Evolutionary conservation across 169 alveolate species (phyloP).

Genomic region (Plasmodium fragile): DNA sequence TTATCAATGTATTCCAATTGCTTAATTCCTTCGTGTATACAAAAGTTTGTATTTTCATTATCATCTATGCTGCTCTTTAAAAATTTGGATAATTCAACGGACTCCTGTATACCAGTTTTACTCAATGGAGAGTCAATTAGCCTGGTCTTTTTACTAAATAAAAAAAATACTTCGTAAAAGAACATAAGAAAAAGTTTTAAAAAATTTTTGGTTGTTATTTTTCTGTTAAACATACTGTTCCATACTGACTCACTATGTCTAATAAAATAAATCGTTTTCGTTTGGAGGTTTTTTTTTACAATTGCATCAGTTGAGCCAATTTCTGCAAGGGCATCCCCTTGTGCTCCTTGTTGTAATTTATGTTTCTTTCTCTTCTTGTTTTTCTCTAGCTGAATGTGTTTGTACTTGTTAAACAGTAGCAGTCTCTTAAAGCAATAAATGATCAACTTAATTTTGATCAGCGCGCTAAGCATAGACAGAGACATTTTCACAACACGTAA

Average conservation of each 20-base stretch:
- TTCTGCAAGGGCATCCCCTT: background rate
- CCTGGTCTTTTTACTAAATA: constrained; percentile 4
- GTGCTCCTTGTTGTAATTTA: background rate
- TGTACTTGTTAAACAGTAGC: constrained; percentile 4
- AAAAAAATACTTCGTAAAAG: constrained; percentile 7
- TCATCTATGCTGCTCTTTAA: background rate
- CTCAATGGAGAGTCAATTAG: constrained; percentile 32
- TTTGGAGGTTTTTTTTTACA: constrained; percentile 10
- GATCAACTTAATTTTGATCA: background rate
- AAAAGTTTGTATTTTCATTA: background rate
- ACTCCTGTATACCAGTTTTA: constrained; percentile 17
- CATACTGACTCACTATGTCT: constrained; percentile 50
- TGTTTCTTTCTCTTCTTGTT: background rate
- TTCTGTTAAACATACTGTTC: constrained; percentile 20
- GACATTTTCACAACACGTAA: background rate
- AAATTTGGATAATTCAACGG: constrained; percentile 5
- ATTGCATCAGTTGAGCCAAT: background rate
- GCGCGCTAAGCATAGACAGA: background rate
- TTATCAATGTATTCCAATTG: background rate
- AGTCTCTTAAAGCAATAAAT: background rate
- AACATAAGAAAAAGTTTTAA: background rate
- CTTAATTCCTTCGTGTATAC: background rate
- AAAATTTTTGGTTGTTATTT: background rate
- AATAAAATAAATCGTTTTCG: constrained; percentile 28
- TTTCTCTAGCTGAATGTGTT: background rate